Conservation (phyloP, 2,329 filamentous ascomycete genomes). For the Pseudocercospora cruenta region DNA sequence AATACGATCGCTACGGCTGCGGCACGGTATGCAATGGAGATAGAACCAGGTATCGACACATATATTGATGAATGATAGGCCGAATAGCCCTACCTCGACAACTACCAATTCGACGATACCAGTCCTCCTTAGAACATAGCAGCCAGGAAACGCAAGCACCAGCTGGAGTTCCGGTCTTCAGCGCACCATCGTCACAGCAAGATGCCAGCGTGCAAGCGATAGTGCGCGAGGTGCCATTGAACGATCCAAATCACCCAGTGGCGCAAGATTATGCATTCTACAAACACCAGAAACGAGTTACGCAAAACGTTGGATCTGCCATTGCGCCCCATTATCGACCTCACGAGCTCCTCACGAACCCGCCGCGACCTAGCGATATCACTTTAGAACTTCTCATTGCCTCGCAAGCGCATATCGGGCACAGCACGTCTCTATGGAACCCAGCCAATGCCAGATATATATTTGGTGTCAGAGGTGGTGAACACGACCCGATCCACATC, state of each 20-base stretch:
- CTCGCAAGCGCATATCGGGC: constrained; percentile 84
- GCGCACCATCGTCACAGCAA: constrained; percentile 9
- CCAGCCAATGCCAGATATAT: constrained; percentile 93
- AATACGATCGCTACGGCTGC: constrained; percentile 46
- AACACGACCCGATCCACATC: constrained; percentile 70
- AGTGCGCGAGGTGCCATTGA: constrained; percentile 38
- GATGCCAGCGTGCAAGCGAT: constrained; percentile 23
- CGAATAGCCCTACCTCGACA: constrained; percentile 44
- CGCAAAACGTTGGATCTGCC: constrained; percentile 43
- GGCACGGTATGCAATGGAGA: constrained; percentile 39
- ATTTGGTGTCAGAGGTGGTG: constrained; percentile 82
- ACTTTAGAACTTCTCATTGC: constrained; percentile 90
- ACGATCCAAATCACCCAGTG: constrained; percentile 39
- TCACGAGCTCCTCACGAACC: constrained; percentile 67
- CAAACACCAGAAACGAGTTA: constrained; percentile 46
- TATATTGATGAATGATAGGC: constrained; percentile 36
- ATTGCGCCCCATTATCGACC: constrained; percentile 64
- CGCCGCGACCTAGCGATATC: constrained; percentile 76
- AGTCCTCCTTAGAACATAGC: constrained; percentile 39
- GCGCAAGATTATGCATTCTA: constrained; percentile 48
- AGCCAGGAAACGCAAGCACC: constrained; percentile 1
- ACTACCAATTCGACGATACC: constrained; percentile 38
- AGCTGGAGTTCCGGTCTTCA: constrained; percentile 11
- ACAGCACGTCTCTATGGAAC: constrained; percentile 91
- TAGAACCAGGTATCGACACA: not conserved